These are phyloP conservation scores for Cairneyella variabilis DNA, from an alignment of 495 filamentous ascomycete genomes.

Conservation along the genomic window DNA sequence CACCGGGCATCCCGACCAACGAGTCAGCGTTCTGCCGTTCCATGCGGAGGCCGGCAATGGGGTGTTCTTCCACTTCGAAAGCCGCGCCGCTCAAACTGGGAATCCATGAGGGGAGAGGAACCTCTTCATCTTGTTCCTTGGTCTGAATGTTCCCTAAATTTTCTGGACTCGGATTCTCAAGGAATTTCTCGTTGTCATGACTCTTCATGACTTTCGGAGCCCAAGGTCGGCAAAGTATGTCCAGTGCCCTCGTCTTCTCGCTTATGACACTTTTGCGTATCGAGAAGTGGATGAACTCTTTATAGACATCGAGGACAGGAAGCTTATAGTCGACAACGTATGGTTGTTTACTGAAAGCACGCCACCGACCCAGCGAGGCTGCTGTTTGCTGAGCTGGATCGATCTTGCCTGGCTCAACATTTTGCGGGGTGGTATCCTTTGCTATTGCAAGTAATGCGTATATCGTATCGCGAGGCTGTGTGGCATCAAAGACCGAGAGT, in stretches of 20 bases:
- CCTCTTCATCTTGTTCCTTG: not conserved
- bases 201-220: constrained; percentile 1
- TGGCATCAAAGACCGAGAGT: constrained; percentile 2
- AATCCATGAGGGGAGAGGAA: not conserved
- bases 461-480: constrained; percentile 8
- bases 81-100: not conserved
- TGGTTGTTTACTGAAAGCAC: not conserved
- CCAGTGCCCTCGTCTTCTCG: not conserved
- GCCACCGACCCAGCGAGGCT: not conserved
- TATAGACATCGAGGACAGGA: not conserved
- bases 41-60: not conserved
- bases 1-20: constrained; percentile 29
- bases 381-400: not conserved
- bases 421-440: not conserved
- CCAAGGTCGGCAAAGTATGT: constrained; percentile 5
- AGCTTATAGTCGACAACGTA: not conserved
- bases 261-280: not conserved
- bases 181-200: not conserved
- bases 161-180: not conserved
- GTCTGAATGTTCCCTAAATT: not conserved
- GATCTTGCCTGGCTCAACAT: not conserved
- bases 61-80: constrained; percentile 4
- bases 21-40: not conserved
- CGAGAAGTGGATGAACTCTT: not conserved
- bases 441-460: constrained; percentile 6